Evolutionary conservation across 768 basidiomycete genomes (phyloP), one percentile per base, ranked within the genome.

Genomic region (Amyloporia xantha): DNA sequence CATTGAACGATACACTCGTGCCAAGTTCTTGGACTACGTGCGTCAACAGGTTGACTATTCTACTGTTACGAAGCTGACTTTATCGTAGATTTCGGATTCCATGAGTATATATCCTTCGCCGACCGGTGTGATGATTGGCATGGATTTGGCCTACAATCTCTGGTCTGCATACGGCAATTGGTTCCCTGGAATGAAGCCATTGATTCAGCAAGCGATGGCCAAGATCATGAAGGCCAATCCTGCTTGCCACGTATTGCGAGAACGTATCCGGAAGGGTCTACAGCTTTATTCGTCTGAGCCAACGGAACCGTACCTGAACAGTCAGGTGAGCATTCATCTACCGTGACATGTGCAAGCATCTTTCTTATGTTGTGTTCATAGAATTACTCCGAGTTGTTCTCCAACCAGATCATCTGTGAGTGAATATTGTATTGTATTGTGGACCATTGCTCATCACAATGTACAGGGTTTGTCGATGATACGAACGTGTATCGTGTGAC

Each of bases 161-260:
- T 96, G 96, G 90, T 95, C 95, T 25, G 95, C 91, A 1, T 99
- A 95, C 59, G 96, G 96, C 53, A 95, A 95, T 65, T 98, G 91
- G 91, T 96, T 97, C 86, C 96, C 96, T 12, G 95, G 96, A 40
- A 81, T 97, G 78, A 98, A 98, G 69, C 94, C 94, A 4, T 77
- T 99, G 52, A 85, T 99, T 50, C 95, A 96, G 66, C 94, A 96
- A 68, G 96, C 95, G 4, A 96, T 99, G 93, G 92, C 89, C 11
- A 99, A 98, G 77, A 88, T 99, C 66, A 95, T 98, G 92, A 99
- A 99, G 69, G 96, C 96, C 45, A 98, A 99, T 61, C 96, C 96
- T 21, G 96, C 96, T 12, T 84, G 87, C 47, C 96, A 98, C 63
- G 96, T 99, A 36, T 73, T 99, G 49, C 89, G 96, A 47, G 96